Evolutionary conservation across 805 yeast species (phyloP).

Genomic region (Kodamaea sagamina): DNA sequence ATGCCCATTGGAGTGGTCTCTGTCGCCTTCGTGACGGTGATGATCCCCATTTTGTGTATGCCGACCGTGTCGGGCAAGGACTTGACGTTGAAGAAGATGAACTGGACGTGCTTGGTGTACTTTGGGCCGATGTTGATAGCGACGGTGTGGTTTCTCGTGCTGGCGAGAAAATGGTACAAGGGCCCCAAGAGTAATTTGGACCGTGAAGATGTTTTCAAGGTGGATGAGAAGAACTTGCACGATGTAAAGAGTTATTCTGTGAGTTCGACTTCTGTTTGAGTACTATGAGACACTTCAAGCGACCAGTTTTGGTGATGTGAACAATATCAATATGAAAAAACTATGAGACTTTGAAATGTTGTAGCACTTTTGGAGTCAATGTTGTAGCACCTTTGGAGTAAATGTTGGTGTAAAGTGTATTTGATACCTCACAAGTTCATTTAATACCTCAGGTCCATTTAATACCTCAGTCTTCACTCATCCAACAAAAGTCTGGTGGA

Average conservation of each 20-base stretch:
- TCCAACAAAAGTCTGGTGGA: too few relatives aligned
- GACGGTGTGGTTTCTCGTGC: slow-evolving; percentile 49
- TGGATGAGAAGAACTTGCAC: slow-evolving; percentile 7
- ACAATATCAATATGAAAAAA: too few relatives aligned
- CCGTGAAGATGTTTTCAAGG: slow-evolving; percentile 24
- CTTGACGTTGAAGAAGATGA: slow-evolving; percentile 40
- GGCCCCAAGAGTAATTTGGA: slow-evolving; percentile 62
- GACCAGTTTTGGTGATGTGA: too few relatives aligned
- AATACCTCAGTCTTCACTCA: too few relatives aligned
- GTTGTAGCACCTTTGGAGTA: too few relatives aligned
- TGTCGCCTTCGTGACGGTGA: slow-evolving; percentile 49
- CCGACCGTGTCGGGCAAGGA: slow-evolving; percentile 44
- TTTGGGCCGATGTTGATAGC: slow-evolving; percentile 59
- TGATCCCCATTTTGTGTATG: slow-evolving; percentile 64
- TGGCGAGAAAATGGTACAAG: slow-evolving; percentile 59
- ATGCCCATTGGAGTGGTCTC: slow-evolving; percentile 50
- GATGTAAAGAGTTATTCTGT: slow-evolving; percentile 3
- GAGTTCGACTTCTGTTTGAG: slow-evolving; percentile 7
- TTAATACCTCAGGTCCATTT: too few relatives aligned
- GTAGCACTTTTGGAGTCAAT: too few relatives aligned
- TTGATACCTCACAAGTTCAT: too few relatives aligned
- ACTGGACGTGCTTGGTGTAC: slow-evolving; percentile 65
- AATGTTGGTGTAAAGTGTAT: too few relatives aligned
- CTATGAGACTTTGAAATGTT: too few relatives aligned
- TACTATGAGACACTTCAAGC: too few relatives aligned